phyloP scores from a whole-genome alignment of 176 grass and related monocot species.

The Oryza meridionalis region DNA sequence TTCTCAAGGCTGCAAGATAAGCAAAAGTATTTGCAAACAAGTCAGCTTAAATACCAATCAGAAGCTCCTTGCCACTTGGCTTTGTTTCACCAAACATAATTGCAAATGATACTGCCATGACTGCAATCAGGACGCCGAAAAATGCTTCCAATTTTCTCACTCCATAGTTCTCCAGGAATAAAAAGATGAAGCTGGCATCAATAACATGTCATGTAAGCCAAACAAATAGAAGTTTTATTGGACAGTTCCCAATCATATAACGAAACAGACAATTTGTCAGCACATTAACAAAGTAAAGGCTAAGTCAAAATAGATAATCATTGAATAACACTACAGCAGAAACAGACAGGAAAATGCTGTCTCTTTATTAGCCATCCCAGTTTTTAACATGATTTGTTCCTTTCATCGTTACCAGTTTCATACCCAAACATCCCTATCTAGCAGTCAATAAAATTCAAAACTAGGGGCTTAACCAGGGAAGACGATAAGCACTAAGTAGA shows the following conservation, averaged over 20 bases:
- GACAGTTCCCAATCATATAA: neutral
- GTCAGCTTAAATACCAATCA: constrained; percentile 60
- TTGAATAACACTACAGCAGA: constrained; percentile 11
- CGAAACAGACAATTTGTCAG: neutral
- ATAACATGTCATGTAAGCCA: constrained; percentile 38
- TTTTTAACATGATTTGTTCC: constrained; percentile 27
- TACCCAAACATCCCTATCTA: constrained; percentile 11
- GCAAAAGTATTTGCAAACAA: constrained; percentile 1
- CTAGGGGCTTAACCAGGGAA: constrained; percentile 14
- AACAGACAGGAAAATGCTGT: neutral
- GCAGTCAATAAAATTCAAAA: constrained; percentile 20
- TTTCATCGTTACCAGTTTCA: constrained; percentile 25
- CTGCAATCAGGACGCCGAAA: constrained; percentile 84
- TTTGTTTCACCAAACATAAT: constrained; percentile 95
- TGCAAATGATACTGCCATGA: constrained; percentile 82
- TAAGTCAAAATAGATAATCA: constrained; percentile 33
- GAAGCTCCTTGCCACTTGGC: constrained; percentile 84
- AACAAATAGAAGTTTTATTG: constrained; percentile 16
- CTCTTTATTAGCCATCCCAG: neutral
- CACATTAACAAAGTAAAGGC: neutral
- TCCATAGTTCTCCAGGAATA: constrained; percentile 96
- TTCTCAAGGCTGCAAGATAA: constrained; percentile 22
- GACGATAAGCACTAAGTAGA: constrained; percentile 23
- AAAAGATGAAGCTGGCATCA: constrained; percentile 87
- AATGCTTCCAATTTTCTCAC: constrained; percentile 97